These are phyloP conservation scores for Cladosporium sp. DNA, from an alignment of 2,329 filamentous ascomycete species.

Conservation along the genomic window DNA sequence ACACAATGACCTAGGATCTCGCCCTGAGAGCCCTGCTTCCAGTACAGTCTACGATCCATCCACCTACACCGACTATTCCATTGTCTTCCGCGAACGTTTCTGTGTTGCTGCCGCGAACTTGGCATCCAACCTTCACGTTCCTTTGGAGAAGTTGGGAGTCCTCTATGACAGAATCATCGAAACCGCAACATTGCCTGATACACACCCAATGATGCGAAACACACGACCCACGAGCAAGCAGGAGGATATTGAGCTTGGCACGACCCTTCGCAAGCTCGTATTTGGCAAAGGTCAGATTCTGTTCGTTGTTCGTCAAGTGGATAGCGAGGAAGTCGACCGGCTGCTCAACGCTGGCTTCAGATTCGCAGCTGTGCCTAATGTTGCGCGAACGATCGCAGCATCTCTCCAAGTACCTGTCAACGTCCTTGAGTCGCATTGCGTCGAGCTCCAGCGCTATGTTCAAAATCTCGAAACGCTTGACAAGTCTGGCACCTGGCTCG, in stretches of 20 bases:
- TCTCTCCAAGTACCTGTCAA: constrained; percentile 71
- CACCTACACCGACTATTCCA: constrained; percentile 67
- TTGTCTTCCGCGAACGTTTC: constrained; percentile 79
- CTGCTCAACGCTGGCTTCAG: constrained; percentile 72
- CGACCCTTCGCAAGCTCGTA: constrained; percentile 34
- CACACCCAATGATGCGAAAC: background rate
- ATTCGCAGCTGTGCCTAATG: constrained; percentile 70
- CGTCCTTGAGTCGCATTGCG: constrained; percentile 62
- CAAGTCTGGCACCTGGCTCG: constrained; percentile 43
- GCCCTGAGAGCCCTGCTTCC: constrained; percentile 32
- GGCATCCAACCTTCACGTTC: constrained; percentile 58
- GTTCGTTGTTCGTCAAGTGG: constrained; percentile 70
- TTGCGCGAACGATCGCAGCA: constrained; percentile 66
- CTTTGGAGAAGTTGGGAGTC: constrained; percentile 36
- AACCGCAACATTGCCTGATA: constrained; percentile 30
- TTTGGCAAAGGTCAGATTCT: constrained; percentile 75
- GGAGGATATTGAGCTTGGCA: constrained; percentile 44
- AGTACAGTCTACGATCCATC: constrained; percentile 52
- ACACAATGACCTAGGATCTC: constrained; percentile 35
- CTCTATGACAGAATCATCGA: constrained; percentile 41
- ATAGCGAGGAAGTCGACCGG: constrained; percentile 59
- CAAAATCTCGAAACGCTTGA: constrained; percentile 42
- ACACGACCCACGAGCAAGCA: constrained; percentile 16
- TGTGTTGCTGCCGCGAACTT: constrained; percentile 76
- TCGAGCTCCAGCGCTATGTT: constrained; percentile 63